These are phyloP conservation scores for Chrysopogon serrulatus DNA, from an alignment of 176 grass and related monocot species.

Conservation along the genomic window DNA sequence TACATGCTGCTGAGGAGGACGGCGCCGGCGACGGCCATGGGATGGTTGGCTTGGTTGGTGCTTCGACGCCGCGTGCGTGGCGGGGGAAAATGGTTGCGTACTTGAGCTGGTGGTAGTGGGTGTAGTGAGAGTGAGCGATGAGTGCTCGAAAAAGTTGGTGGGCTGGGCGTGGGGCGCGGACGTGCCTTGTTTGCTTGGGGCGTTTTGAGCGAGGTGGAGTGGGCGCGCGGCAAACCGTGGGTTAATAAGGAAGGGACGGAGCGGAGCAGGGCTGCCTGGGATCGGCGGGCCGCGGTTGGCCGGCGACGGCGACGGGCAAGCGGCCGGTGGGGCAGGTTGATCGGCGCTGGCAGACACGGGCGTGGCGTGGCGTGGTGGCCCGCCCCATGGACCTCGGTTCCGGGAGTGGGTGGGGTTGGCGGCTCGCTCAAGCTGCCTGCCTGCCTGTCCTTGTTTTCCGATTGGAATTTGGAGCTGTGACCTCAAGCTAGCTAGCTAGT, in stretches of 20 bases:
- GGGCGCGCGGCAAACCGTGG: background rate
- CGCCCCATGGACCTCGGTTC: background rate
- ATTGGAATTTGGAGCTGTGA: background rate
- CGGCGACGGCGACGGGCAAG: background rate
- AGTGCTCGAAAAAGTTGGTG: background rate
- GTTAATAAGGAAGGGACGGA: background rate
- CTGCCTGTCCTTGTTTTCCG: background rate
- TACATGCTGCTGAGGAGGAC: slow-evolving; percentile 5
- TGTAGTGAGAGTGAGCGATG: background rate
- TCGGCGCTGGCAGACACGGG: background rate
- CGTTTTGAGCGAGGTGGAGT: background rate
- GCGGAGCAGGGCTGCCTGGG: background rate
- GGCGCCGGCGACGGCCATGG: background rate
- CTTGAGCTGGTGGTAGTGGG: background rate
- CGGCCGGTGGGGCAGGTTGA: background rate
- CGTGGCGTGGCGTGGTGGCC: too few relatives aligned
- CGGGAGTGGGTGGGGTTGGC: background rate
- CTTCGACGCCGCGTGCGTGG: too few relatives aligned
- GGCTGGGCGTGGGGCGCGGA: background rate
- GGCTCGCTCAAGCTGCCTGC: background rate
- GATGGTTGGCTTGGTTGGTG: background rate
- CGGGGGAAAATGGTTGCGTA: too few relatives aligned
- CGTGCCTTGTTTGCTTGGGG: background rate
- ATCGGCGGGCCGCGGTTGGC: background rate
- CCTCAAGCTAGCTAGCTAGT: background rate